These are phyloP conservation scores for Lagerstroemia fauriei DNA, from an alignment of 441 rosid genomes.

Conservation along the genomic window DNA sequence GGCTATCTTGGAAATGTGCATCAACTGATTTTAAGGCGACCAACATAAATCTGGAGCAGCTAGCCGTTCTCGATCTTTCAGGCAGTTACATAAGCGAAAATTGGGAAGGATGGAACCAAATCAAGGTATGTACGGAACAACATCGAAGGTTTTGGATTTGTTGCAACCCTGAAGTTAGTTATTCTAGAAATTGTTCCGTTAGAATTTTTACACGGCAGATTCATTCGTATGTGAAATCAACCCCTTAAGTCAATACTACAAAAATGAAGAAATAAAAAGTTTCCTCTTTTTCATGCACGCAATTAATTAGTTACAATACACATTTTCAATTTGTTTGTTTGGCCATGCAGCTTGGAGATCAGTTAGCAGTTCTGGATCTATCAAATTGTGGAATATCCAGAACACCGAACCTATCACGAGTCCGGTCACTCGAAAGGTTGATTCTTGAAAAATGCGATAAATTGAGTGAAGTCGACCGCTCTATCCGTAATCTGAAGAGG, in stretches of 20 bases:
- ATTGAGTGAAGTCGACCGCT: not conserved
- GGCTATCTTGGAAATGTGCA: not conserved
- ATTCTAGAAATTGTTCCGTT: not conserved
- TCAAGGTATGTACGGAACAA: not conserved
- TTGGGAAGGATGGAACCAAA: not conserved
- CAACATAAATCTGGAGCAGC: not conserved
- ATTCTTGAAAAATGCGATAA: not conserved
- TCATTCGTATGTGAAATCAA: no score
- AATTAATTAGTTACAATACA: not conserved
- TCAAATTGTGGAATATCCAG: not conserved
- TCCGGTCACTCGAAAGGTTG: slow-evolving; percentile 1
- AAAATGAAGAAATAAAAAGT: no score
- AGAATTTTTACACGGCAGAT: no score
- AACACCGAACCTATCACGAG: not conserved
- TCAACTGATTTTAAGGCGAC: not conserved
- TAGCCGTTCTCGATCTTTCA: slow-evolving; percentile 8
- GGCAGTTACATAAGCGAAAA: not conserved
- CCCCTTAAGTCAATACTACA: no score
- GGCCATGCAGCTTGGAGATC: not conserved
- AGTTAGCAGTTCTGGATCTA: not conserved
- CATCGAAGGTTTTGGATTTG: not conserved
- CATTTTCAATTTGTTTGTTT: no score
- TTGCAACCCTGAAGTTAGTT: no score
- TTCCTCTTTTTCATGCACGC: not conserved
- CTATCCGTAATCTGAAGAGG: not conserved